phyloP scores from a whole-genome alignment of 805 yeast species.

The Suhomyces kilbournensis region DNA sequence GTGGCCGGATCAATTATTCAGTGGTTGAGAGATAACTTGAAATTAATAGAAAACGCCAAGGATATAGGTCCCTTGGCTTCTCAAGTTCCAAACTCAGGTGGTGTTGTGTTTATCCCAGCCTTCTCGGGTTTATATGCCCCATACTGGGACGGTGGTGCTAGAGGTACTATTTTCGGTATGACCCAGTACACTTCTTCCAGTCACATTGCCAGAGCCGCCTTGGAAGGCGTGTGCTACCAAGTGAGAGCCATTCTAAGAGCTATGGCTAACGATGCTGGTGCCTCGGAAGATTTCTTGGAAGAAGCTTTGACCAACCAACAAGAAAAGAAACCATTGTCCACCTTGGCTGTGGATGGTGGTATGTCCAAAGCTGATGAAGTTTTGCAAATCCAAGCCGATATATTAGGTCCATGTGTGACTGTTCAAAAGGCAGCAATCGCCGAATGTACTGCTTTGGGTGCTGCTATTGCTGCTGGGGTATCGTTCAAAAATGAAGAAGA shows the following conservation, averaged over 20 bases:
- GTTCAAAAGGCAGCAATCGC: conserved; percentile 77
- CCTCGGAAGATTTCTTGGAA: conserved; percentile 56
- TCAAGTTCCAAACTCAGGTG: conserved; percentile 77
- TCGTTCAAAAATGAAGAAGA: conserved; percentile 46
- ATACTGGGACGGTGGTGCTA: conserved; percentile 89
- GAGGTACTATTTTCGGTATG: conserved; percentile 91
- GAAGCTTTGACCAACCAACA: conserved; percentile 46
- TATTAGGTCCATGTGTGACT: conserved; percentile 80
- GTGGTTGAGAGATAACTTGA: conserved; percentile 90
- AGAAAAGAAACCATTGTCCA: conserved; percentile 43
- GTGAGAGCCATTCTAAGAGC: conserved; percentile 87
- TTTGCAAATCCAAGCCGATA: conserved; percentile 91
- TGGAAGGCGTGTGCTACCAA: conserved; percentile 94
- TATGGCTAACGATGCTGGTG: conserved; percentile 82
- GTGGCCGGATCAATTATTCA: conserved; percentile 94
- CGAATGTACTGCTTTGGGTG: conserved; percentile 94
- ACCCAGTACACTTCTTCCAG: conserved; percentile 90
- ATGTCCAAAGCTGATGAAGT: conserved; percentile 89
- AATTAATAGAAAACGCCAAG: conserved; percentile 73
- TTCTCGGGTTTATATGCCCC: conserved; percentile 94
- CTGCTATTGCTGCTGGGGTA: conserved; percentile 93
- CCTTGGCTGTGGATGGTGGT: conserved; percentile 88
- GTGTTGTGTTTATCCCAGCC: conserved; percentile 93
- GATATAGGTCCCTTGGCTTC: conserved; percentile 91
- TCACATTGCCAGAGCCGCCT: conserved; percentile 90